These are phyloP conservation scores for Globisporangium abappressorium DNA, from an alignment of 352 stramenopile species.

Conservation along the genomic window DNA sequence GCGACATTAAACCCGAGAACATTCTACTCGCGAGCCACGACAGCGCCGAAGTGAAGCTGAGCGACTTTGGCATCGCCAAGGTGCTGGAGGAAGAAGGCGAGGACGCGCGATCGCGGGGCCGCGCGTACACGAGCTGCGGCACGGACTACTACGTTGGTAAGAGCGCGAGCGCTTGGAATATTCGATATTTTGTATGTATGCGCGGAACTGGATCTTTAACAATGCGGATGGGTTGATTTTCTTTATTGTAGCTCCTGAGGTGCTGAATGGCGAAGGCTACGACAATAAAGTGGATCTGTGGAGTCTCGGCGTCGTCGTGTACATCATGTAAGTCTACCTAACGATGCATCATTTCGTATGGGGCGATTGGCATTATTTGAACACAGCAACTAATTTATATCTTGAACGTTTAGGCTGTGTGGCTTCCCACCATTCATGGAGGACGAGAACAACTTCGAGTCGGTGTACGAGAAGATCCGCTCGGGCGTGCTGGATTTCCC, in stretches of 20 bases:
- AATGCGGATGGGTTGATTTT: background rate
- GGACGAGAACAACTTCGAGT: conserved; percentile 80
- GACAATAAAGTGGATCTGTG: conserved; percentile 87
- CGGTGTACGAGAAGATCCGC: conserved; percentile 83
- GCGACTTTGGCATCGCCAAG: conserved; percentile 84
- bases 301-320: conserved; percentile 84
- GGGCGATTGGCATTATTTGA: background rate
- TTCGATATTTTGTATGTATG: background rate
- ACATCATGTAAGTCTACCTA: conserved; percentile 76
- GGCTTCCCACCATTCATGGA: conserved; percentile 81
- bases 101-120: conserved; percentile 54
- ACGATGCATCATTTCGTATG: background rate
- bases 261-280: conserved; percentile 83
- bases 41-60: conserved; percentile 76
- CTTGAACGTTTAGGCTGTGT: conserved; percentile 44
- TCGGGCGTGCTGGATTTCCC: conserved; percentile 77
- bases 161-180: conserved; percentile 6
- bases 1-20: conserved; percentile 85
- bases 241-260: conserved; percentile 49
- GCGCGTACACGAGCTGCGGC: conserved; percentile 85
- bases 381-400: background rate
- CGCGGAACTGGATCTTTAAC: background rate
- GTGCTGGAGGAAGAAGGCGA: conserved; percentile 81
- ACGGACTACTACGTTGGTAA: conserved; percentile 86
- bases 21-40: conserved; percentile 73